Evolutionary conservation across 2,329 filamentous ascomycete species (phyloP).

Genomic region (Albifimbria verrucaria): DNA sequence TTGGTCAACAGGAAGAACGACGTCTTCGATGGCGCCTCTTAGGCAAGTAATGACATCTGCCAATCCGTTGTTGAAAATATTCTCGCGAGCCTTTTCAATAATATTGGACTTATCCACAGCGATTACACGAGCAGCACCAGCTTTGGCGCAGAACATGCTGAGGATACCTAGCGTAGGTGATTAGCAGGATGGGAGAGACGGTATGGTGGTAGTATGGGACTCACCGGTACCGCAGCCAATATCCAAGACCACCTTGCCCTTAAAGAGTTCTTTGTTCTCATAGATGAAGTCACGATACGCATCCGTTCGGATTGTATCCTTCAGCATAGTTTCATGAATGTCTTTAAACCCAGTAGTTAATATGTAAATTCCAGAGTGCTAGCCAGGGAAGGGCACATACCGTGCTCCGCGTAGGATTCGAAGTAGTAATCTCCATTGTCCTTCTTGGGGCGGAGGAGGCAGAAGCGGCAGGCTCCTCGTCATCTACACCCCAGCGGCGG

Average conservation of each 20-base stretch:
- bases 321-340: slow-evolving; percentile 95
- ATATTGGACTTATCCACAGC: slow-evolving; percentile 92
- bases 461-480: slow-evolving; percentile 30
- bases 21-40: slow-evolving; percentile 84
- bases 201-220: slow-evolving; percentile 9
- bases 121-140: slow-evolving; percentile 81
- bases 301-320: slow-evolving; percentile 83
- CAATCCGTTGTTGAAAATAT: slow-evolving; percentile 77
- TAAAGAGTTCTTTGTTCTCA: slow-evolving; percentile 82
- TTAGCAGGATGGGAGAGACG: background rate
- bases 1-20: slow-evolving; percentile 69
- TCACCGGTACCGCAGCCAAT: slow-evolving; percentile 77
- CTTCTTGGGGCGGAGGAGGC: slow-evolving; percentile 18
- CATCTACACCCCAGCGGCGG: slow-evolving; percentile 59
- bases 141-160: slow-evolving; percentile 91
- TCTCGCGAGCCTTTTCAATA: slow-evolving; percentile 80
- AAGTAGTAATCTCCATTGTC: slow-evolving; percentile 45
- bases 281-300: slow-evolving; percentile 96
- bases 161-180: slow-evolving; percentile 63
- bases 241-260: slow-evolving; percentile 82
- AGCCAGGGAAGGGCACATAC: slow-evolving; percentile 49
- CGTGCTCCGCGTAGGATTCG: slow-evolving; percentile 60
- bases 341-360: slow-evolving; percentile 40
- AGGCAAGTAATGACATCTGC: slow-evolving; percentile 73
- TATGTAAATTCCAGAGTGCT: background rate